These are phyloP conservation scores for Morella rubra DNA, from an alignment of 306 rosid species.

Conservation along the genomic window DNA sequence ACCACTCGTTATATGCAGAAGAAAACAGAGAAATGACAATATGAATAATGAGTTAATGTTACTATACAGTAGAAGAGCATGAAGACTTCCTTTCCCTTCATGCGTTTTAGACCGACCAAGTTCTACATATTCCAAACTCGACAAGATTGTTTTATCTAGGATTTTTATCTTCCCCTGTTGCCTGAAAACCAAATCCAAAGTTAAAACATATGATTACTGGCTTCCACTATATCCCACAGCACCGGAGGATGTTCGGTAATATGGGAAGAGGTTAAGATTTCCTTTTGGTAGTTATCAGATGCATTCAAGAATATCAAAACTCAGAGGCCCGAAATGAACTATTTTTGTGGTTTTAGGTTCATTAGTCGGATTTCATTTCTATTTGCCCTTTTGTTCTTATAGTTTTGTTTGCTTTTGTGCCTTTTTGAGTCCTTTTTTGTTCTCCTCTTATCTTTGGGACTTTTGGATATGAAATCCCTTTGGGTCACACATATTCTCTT, in stretches of 20 bases:
- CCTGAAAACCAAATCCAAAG: too few relatives aligned
- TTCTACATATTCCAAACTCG: background rate
- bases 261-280: conserved; percentile 26
- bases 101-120: background rate
- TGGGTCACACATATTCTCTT: conserved; percentile 11
- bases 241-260: background rate
- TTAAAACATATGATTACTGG: too few relatives aligned
- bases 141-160: background rate
- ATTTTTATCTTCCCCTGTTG: background rate
- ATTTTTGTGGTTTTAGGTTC: background rate
- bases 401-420: conserved; percentile 1
- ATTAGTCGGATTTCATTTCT: background rate
- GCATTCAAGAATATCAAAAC: background rate
- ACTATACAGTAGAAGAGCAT: too few relatives aligned
- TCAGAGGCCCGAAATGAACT: background rate
- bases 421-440: conserved; percentile 6
- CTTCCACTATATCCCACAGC: background rate
- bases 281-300: conserved; percentile 7
- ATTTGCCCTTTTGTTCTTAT: background rate
- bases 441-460: background rate
- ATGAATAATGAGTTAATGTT: background rate
- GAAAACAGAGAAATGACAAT: background rate
- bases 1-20: background rate
- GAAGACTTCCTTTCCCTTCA: background rate
- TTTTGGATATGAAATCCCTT: background rate